Evolutionary conservation across 225 moss, liverwort and hornwort genomes (phyloP), one percentile per base, ranked within the genome.

Genomic region (Marchantia polymorpha): DNA sequence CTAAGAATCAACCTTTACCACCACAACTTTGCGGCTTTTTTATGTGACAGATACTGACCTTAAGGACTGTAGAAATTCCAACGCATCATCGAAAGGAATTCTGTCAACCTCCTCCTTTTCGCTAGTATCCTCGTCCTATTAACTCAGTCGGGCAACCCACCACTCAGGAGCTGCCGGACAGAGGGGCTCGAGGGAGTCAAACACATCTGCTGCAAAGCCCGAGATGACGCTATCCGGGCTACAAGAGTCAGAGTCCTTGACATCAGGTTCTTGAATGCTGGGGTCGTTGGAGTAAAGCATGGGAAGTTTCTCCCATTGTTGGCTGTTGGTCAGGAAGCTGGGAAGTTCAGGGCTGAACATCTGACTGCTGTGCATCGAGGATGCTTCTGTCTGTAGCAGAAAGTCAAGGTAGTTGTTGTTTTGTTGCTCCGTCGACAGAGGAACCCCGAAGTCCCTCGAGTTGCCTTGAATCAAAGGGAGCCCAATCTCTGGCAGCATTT

Each of bases 151-250:
- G 12, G 26, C 19, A 84, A 94, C 91, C 97, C 94, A 99, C 97
- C 94, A 99, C 78, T 99, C 94, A 12, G n/a, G n/a, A 23, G 23
- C 61, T 29, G 65, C 29, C 13, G 14, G 29, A 29, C 65, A 65
- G 27, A 11, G 85, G 53, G 97, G 97, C 84, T 99, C 97, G 16
- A 99, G 88, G n/a, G 97, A 94, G 69, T 99, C 97, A 87, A 99
- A 99, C 10, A 91, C 97, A 83, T 99, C 93, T 7, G 90, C 90
- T 7, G 92, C 90, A 83, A 94, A 99, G 79, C 92, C 91, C 3
- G 94, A 90, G 73, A 99, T 94, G 23, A 99, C 97, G 64, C 97
- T 99, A 73, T 99, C 92, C 19, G 93, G 94, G 86, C 97, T 99
- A 89, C 89, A 99, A 26, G 97, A 94, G 49, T 91, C 88, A 27